A percentile compares a stretch with the other conserved stretches of the same genome.
These are phyloP conservation scores for Aegilops umbellulata DNA, from an alignment of 176 grass and related monocot genomes.

Conservation along the genomic window DNA sequence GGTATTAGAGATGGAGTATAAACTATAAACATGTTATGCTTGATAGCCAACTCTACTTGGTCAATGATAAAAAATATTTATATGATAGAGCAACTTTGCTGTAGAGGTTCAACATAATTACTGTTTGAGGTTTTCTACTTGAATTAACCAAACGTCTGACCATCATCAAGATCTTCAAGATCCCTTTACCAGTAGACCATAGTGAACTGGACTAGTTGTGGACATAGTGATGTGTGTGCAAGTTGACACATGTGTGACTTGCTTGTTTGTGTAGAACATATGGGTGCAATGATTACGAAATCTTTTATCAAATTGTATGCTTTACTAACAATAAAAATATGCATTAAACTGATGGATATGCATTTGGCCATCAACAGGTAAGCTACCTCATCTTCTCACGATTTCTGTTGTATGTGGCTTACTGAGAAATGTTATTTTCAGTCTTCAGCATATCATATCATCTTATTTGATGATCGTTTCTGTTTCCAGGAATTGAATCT, in stretches of 20 bases:
- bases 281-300: not conserved
- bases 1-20: not conserved
- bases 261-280: not conserved
- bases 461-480: not conserved
- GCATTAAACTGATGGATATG: not conserved
- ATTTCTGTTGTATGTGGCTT: not conserved
- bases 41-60: not conserved
- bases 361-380: not conserved
- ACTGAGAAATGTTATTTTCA: not conserved
- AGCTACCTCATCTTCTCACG: not conserved
- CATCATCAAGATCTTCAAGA: not conserved
- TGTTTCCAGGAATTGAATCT: constrained; percentile 62
- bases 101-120: not conserved
- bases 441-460: not conserved
- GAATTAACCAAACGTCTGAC: not conserved
- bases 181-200: not conserved
- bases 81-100: not conserved
- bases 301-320: not conserved
- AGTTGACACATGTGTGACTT: not conserved
- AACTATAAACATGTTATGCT: not conserved
- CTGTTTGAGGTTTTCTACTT: not conserved
- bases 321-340: not conserved
- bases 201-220: not conserved
- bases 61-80: not conserved
- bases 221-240: not conserved